Evolutionary conservation across 192 early-diverging fungal genomes (phyloP), one percentile per base, ranked within the genome.

Genomic region (Coemansia sp.): DNA sequence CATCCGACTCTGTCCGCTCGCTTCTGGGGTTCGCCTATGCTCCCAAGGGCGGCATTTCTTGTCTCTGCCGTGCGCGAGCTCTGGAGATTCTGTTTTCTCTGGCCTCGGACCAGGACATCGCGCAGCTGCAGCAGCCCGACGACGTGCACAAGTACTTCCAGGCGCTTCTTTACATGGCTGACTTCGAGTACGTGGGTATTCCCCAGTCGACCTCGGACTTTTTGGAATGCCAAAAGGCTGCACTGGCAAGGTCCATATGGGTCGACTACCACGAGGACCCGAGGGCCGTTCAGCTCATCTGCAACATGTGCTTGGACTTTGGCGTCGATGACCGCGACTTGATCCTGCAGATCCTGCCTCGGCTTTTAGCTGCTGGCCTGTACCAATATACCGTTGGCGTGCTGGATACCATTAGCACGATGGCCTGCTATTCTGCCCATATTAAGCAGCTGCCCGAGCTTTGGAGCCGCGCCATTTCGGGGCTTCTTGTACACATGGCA

Each of bases 271-370:
- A 85, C 23, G 65, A 72, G 55, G 74, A 90, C 29, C 55, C 79
- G 18, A 86, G 75, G 48, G 84, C 72, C 1, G 72, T 78, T 5
- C 82, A 87, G 61, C 75, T 91, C 16, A 83, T 91, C 27, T 88
- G 89, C 72, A 89, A 88, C 67, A 72, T 91, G 48, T 90, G 88
- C 56, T 58, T 91, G 30, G 89, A 91, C 64, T 91, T 84, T 70
- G 55, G 61, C 10, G 72, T 90, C n/a, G 65, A 83, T 49, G 89
- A 91, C 65, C 35, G 72, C 39, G 73, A 72, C 23, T 69, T 91
- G 30, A 79, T 88, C 75, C 74, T 83, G 62, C 90, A 82, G 65
- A 83, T 84, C 24, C 36, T 90, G 47, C 61, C 81, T 25, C 72
- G 73, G 4, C 71, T 90, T 25, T 50, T 82, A 28, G 60, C 51